Evolutionary conservation across 164 flowering plant genomes (phyloP).

Genomic region (Magnolia kwangsiensis): DNA sequence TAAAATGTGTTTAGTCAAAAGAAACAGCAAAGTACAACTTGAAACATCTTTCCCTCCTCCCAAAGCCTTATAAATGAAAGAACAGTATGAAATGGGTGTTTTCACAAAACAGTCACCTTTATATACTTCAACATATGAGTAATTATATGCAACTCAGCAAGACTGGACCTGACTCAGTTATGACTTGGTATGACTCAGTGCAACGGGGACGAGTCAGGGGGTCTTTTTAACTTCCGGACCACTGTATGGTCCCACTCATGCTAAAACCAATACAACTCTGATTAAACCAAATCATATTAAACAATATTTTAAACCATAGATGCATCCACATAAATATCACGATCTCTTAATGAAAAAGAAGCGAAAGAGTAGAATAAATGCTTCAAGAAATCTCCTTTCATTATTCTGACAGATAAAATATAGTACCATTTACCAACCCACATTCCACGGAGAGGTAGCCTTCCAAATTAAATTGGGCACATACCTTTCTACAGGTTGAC

Average conservation of each 20-base stretch:
- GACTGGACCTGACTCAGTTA: not conserved
- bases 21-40: not conserved
- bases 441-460: not conserved
- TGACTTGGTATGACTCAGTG: too few relatives aligned
- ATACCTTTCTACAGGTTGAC: conserved; percentile 63
- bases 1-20: not conserved
- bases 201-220: not conserved
- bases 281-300: too few relatives aligned
- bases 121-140: not conserved
- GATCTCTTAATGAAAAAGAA: not conserved
- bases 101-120: not conserved
- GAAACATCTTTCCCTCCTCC: not conserved
- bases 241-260: not conserved
- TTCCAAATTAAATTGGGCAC: not conserved
- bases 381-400: not conserved
- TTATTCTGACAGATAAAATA: not conserved
- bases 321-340: not conserved
- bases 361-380: too few relatives aligned
- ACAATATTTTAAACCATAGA: not conserved
- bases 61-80: not conserved
- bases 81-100: not conserved
- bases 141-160: not conserved
- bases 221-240: not conserved
- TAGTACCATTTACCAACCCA: not conserved
- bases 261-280: not conserved